Percentiles rank a stretch among this genome's conserved stretches.
phyloP scores from a whole-genome alignment of 73 alveolate species.

The Paramecium tetraurelia region DNA sequence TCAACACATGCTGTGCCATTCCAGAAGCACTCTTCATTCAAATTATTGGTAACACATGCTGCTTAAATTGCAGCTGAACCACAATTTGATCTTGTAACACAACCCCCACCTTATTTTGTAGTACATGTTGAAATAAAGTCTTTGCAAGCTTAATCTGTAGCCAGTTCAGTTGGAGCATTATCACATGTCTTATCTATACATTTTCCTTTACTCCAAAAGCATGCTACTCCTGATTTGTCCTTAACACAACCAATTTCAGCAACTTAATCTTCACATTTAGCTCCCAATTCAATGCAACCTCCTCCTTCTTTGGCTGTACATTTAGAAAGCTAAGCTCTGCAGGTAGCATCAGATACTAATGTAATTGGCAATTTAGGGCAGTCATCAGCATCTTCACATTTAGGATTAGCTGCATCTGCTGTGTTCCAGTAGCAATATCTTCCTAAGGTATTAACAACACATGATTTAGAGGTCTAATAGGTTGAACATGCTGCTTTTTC shows the following conservation, averaged over 20 bases:
- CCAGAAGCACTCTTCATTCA: not conserved
- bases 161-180: not conserved
- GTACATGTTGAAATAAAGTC: not conserved
- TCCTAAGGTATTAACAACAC: not conserved
- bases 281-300: not conserved
- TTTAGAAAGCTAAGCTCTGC: not conserved
- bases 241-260: not conserved
- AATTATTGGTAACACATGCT: not conserved
- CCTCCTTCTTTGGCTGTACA: slow-evolving; percentile 34
- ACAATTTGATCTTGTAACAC: not conserved
- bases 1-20: not conserved
- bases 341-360: not conserved
- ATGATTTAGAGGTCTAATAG: not conserved
- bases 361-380: not conserved
- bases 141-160: not conserved
- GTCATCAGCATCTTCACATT: not conserved
- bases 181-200: slow-evolving; percentile 11
- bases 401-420: not conserved
- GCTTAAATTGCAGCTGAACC: not conserved
- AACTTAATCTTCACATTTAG: not conserved
- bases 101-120: slow-evolving; percentile 19
- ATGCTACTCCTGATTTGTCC: not conserved
- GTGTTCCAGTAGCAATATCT: not conserved
- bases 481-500: not conserved
- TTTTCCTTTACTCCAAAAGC: not conserved